phyloP scores from a whole-genome alignment of 1,284 basidiomycete species.

The Rhodotorula glutinis region DNA sequence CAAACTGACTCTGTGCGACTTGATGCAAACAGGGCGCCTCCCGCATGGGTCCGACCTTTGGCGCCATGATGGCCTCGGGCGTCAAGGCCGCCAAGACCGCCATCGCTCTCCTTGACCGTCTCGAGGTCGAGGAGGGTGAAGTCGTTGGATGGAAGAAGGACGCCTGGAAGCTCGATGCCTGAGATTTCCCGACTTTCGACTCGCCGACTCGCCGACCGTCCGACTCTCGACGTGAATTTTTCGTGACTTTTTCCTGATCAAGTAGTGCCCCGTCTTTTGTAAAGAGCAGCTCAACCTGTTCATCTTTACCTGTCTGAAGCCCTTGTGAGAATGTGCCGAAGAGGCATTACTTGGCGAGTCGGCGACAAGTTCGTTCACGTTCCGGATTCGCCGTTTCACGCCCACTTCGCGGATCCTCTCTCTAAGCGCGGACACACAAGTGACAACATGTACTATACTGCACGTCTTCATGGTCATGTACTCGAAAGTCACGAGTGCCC shows the following conservation, averaged over 20 bases:
- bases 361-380: too few species aligned
- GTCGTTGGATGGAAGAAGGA: constrained; percentile 53
- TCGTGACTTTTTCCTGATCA: not conserved
- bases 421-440: too few species aligned
- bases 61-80: constrained; percentile 72
- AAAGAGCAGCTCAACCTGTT: not conserved
- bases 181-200: not conserved
- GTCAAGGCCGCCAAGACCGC: constrained; percentile 74
- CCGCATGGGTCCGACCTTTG: constrained; percentile 54
- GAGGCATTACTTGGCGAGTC: too few species aligned
- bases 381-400: too few species aligned
- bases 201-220: too few species aligned
- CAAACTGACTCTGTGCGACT: not conserved
- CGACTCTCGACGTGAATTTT: too few species aligned
- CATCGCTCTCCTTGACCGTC: constrained; percentile 60
- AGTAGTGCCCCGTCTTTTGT: not conserved
- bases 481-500: too few species aligned
- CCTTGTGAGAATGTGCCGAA: too few species aligned
- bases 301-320: not conserved
- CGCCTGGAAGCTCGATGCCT: constrained; percentile 11
- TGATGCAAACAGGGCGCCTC: not conserved
- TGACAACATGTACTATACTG: not conserved
- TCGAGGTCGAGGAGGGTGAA: constrained; percentile 64
- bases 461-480: not conserved
- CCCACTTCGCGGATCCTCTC: too few species aligned